Evolutionary conservation across 805 yeast species (phyloP), one percentile per base, ranked within the genome.

Genomic region (Wickerhamomyces silvicola): DNA sequence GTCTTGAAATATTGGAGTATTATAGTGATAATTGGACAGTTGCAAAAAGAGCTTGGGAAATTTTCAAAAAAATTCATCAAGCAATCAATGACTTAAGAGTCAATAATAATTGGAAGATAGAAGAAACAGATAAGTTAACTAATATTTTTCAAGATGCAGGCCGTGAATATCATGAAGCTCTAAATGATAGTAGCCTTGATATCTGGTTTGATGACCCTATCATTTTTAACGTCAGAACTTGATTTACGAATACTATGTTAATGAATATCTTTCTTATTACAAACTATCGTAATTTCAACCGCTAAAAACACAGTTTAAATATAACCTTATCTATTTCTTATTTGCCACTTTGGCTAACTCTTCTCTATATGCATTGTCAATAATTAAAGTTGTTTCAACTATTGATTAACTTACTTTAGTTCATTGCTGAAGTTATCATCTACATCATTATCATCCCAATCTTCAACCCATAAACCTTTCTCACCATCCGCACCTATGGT

Each of bases 401-500:
- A 12, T 10, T 11, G 12, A 18, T 11, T 21, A 11, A 43, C 78
- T 36, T 60, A 66, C 72, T 78, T 77, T 54, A 90, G 68, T 47
- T 72, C 78, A 41, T 69, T 70, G 26, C 92, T 76, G 60, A 90
- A 92, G 43, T 85, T 86, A 50, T 88, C 97, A 38, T 84, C 92
- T 37, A 80, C 83, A 50, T 88, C 96, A 41, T 87, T 95, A 55
- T 90, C 94, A 45, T 83, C 97, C 98, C 98, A 90, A 56, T 86
- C 90, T 59, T 88, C 96, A 46, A 88, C 95, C 97, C 97, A 88
- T 32, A 88, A 72, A 40, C 75, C 70, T 46, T 73, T 59, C 57
- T 72, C 70, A 43, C 72, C 66, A 45, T 66, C 62, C 22, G 69
- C 53, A 39, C 70, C 68, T 42, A 75, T 55, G 35, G 79, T 57